Evolutionary conservation across 305 asterid genomes (phyloP).

Genomic region (Fraxinus sp.): DNA sequence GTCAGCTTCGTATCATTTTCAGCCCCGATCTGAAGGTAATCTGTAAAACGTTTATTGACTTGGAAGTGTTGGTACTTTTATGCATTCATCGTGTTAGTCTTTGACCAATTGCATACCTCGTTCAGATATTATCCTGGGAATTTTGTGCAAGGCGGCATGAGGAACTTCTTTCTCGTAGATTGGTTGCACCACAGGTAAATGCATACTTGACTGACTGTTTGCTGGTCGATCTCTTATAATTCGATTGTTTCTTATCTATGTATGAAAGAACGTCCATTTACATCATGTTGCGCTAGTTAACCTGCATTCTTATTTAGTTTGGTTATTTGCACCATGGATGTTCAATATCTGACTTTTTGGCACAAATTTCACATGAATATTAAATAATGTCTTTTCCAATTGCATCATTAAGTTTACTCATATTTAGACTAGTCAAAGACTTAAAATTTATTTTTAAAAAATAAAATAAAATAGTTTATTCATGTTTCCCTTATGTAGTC

Average conservation of each 20-base stretch:
- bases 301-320: neutral
- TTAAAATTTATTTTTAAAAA: neutral
- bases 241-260: neutral
- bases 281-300: neutral
- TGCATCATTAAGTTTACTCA: neutral
- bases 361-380: neutral
- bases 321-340: neutral
- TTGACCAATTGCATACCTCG: conserved; percentile 24
- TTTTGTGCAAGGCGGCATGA: conserved; percentile 94
- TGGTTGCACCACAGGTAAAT: conserved; percentile 90
- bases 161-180: conserved; percentile 90
- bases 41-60: neutral
- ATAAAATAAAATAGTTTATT: neutral
- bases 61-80: neutral
- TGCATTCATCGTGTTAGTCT: conserved; percentile 12
- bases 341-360: neutral
- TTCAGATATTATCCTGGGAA: conserved; percentile 91
- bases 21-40: conserved; percentile 88
- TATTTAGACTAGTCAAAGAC: neutral
- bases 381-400: neutral
- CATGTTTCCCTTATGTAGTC: neutral
- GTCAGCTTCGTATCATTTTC: conserved; percentile 83
- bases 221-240: conserved; percentile 2
- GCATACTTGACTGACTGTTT: conserved; percentile 21
- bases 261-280: neutral